Conservation (phyloP, 2,329 filamentous ascomycete genomes). For the Alternaria solani region DNA sequence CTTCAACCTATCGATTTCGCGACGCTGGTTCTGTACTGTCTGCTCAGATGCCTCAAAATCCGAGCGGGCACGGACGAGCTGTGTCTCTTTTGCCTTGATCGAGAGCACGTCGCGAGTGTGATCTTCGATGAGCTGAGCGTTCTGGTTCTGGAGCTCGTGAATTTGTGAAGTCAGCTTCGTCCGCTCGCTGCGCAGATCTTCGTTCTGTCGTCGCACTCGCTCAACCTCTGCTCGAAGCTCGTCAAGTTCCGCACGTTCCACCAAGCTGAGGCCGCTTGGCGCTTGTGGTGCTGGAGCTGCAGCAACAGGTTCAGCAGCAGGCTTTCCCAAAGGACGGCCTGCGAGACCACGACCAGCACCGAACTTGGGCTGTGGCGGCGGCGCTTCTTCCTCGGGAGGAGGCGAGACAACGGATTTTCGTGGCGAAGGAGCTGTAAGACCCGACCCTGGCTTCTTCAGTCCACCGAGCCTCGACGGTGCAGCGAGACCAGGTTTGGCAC, state of each 20-base stretch:
- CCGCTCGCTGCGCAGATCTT: slow-evolving; percentile 83
- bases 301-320: slow-evolving; percentile 71
- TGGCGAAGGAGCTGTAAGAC: slow-evolving; percentile 50
- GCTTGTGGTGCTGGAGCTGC: slow-evolving; percentile 55
- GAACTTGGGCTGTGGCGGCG: slow-evolving; percentile 64
- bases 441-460: slow-evolving; percentile 53
- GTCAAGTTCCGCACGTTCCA: slow-evolving; percentile 92
- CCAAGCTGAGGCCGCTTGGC: slow-evolving; percentile 72
- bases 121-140: slow-evolving; percentile 95
- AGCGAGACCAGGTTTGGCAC: slow-evolving; percentile 51
- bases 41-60: slow-evolving; percentile 90
- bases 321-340: slow-evolving; percentile 84
- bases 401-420: slow-evolving; percentile 56
- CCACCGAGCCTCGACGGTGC: slow-evolving; percentile 50
- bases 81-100: slow-evolving; percentile 98
- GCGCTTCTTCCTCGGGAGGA: slow-evolving; percentile 55
- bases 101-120: slow-evolving; percentile 94
- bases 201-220: slow-evolving; percentile 74
- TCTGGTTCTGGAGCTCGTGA: slow-evolving; percentile 94
- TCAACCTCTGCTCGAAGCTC: slow-evolving; percentile 87
- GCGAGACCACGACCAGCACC: slow-evolving; percentile 78
- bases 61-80: slow-evolving; percentile 87
- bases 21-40: slow-evolving; percentile 80
- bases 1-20: slow-evolving; percentile 93
- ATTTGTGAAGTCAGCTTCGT: slow-evolving; percentile 85